phyloP scores from a whole-genome alignment of 2,329 filamentous ascomycete genomes.

The Trichothecium sympodiale region DNA sequence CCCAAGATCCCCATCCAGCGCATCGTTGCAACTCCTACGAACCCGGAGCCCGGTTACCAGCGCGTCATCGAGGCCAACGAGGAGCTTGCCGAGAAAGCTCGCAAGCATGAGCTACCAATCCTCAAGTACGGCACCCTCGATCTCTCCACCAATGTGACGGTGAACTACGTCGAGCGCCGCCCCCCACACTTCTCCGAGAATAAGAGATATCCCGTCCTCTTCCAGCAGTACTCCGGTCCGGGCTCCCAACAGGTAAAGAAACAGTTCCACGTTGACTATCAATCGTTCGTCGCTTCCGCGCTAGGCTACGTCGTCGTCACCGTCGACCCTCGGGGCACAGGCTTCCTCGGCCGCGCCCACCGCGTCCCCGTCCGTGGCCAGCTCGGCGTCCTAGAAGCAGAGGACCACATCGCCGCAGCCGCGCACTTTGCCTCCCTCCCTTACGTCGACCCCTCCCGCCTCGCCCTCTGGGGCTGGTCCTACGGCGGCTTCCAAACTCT shows the following conservation, averaged over 20 bases:
- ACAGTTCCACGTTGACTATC: conserved; percentile 75
- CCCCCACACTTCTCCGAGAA: conserved; percentile 78
- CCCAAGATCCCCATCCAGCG: conserved; percentile 86
- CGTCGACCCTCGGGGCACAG: conserved; percentile 86
- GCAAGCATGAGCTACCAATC: conserved; percentile 70
- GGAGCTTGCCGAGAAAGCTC: conserved; percentile 55
- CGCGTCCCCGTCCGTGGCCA: conserved; percentile 75
- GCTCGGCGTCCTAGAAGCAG: conserved; percentile 73
- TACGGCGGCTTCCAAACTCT: conserved; percentile 93
- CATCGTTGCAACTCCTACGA: conserved; percentile 72
- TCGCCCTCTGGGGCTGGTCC: conserved; percentile 98
- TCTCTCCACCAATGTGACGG: conserved; percentile 62
- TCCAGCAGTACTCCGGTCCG: conserved; percentile 89
- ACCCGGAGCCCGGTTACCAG: conserved; percentile 45
- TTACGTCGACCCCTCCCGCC: conserved; percentile 71
- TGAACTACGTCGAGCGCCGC: conserved; percentile 69
- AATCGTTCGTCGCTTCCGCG: conserved; percentile 73
- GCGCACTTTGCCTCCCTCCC: conserved; percentile 70
- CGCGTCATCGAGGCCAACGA: conserved; percentile 70
- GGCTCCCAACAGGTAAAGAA: conserved; percentile 84
- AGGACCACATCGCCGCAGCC: conserved; percentile 84
- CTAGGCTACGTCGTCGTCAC: conserved; percentile 93
- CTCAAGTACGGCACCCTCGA: conserved; percentile 74
- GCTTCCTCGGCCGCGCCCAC: conserved; percentile 74
- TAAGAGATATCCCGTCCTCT: conserved; percentile 86